Percentiles rank a stretch among this genome's conserved stretches.
phyloP scores from a whole-genome alignment of 345 rosid genomes.

The Populus ilicifolia region DNA sequence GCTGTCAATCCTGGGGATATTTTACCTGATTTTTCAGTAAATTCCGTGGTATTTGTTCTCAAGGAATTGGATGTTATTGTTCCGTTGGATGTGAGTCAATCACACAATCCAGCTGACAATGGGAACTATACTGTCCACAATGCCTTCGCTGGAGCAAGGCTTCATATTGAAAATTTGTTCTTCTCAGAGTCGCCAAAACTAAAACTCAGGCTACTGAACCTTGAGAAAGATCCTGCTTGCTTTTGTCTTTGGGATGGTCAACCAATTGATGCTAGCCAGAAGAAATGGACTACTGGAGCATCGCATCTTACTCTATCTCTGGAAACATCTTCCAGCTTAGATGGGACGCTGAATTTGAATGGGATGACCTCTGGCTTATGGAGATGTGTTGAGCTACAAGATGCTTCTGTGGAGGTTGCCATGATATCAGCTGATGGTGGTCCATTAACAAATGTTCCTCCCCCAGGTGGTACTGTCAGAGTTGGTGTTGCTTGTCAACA shows the following conservation, averaged over 20 bases:
- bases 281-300: slow-evolving; percentile 76
- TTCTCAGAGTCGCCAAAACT: slow-evolving; percentile 83
- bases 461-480: slow-evolving; percentile 93
- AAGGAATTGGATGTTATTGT: slow-evolving; percentile 73
- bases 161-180: slow-evolving; percentile 70
- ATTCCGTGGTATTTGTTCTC: slow-evolving; percentile 56
- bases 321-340: slow-evolving; percentile 52
- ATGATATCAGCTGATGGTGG: slow-evolving; percentile 93
- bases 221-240: slow-evolving; percentile 98
- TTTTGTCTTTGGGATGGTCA: slow-evolving; percentile 85
- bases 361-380: slow-evolving; percentile 49
- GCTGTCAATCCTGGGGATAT: slow-evolving; percentile 77
- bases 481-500: slow-evolving; percentile 82
- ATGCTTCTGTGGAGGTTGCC: slow-evolving; percentile 65
- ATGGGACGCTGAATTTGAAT: slow-evolving; percentile 28
- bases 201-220: slow-evolving; percentile 63
- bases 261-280: slow-evolving; percentile 94
- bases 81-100: slow-evolving; percentile 58
- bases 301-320: slow-evolving; percentile 66
- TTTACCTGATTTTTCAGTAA: slow-evolving; percentile 71
- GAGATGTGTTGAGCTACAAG: slow-evolving; percentile 81
- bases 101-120: slow-evolving; percentile 28
- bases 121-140: slow-evolving; percentile 36
- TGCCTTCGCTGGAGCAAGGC: slow-evolving; percentile 80
- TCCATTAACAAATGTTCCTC: slow-evolving; percentile 77